Base-by-base conservation (phyloP, 2,329 filamentous ascomycete species). In the Metarhizium guizhouense region DNA sequence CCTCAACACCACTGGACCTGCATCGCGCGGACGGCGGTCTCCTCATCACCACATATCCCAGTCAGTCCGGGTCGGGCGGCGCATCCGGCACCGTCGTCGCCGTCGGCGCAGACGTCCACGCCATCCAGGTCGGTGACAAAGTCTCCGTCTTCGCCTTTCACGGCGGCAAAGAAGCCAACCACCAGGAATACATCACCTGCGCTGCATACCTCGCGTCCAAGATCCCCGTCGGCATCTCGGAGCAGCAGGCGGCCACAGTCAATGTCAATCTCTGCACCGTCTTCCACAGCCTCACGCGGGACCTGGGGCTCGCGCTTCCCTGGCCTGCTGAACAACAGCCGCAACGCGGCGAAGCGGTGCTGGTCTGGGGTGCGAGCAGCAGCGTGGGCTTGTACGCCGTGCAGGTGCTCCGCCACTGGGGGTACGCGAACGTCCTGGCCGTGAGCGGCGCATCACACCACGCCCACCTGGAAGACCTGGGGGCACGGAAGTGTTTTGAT, bases 231-330 rank as follows among this genome's bases (percentile, higher is more conserved):
- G 69, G 67, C 29, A 63, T 77, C 34, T 70, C 70, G 1, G 63
- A 75, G 45, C 62, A 73, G 50, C 71, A 76, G 57, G 80, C 79
- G 2, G 77, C 76, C 6, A 82, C 81, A 0, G 64, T 84, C 2
- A 76, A 80, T 0, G 77, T 79, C 51, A 85, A 83, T 60, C 66
- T 83, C 32, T 76, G 85, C 34, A 85, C 82, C 0, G 80, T 78
- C 11, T 80, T 84, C 64, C 80, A 86, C 62, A 70, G 79, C 5
- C 64, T 80, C 3, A 69, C 66, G 1, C 57, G 56, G 1, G 80
- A 85, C 57, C 68, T 86, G 13, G 71, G 66, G 0, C 65, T 86
- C 20, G 72, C 74, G 36, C 71, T 82, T 0, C 81, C 81, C 0
- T 85, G 81, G 80, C 82, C 81, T 73, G 3, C 74, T 76, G 0